Evolutionary conservation across 169 alveolate species (phyloP), one percentile per base, ranked within the genome.

Genomic region (Eimeria zaria): DNA sequence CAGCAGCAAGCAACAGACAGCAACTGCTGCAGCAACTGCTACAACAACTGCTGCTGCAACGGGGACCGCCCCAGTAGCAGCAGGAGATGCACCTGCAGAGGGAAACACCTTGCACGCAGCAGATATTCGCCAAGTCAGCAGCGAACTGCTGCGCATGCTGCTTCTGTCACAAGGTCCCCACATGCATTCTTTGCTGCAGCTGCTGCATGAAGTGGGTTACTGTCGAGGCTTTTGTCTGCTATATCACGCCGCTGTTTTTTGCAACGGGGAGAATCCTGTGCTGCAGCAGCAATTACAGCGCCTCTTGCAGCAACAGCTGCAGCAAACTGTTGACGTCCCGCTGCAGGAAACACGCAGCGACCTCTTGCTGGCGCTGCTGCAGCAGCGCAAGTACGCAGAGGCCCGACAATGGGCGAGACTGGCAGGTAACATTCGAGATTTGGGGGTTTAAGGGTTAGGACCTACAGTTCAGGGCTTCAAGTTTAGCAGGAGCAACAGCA

Each of bases 251-350:
- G 91, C 58, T 1, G 74, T 41, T 41, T 55, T 83, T 18, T 83
- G 91, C 55, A 20, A 18, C 3, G 91, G 91, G 39, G 91, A 55
- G 33, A 83, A 36, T 53, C 58, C 76, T 16, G 90, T 83, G 91
- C 62, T 83, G 76, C 91, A 83, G 55, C 91, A 83, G 91, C 91
- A 83, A 76, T 51, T 83, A 55, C 91, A 83, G 91, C 71, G 91
- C 58, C 74, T 83, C 18, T 41, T 83, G 76, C 91, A 55, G 91
- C 91, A 53, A 55, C 91, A 83, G 74, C 91, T 83, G 74, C 91
- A 83, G 55, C 74, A 51, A 27, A 58, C 94, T 83, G 83, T 64
- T 14, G 94, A 87, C 67, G 64, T 39, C 36, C 48, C 78, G 24
- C 94, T n/a, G 64, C 83, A 87, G 46, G 94, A 87, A 64, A 33